Conservation (phyloP, 2,329 filamentous ascomycete species). For the Purpureocillium takamizusanense region DNA sequence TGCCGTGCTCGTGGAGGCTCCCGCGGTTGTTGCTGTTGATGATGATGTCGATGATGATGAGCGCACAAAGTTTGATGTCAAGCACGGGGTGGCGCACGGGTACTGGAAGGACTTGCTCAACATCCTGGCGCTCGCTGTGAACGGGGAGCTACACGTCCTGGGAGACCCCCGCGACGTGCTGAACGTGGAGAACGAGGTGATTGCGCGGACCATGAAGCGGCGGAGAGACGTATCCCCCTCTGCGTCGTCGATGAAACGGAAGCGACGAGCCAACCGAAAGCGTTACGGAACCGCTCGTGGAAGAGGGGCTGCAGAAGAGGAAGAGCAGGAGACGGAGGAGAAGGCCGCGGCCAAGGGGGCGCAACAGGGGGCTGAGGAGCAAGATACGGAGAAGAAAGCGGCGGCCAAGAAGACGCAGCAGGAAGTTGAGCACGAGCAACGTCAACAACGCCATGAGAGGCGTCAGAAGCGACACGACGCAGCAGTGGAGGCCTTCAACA, state of each 20-base stretch:
- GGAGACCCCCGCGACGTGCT: conserved; percentile 30
- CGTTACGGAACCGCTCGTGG: no score
- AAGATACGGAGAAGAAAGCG: not conserved
- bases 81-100: conserved; percentile 43
- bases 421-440: no score
- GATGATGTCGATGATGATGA: conserved; percentile 28
- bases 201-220: conserved; percentile 1
- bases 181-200: conserved; percentile 22
- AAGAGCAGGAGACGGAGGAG: no score
- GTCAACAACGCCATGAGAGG: no score
- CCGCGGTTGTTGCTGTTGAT: no score
- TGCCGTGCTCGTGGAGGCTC: conserved; percentile 21
- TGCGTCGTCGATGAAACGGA: no score
- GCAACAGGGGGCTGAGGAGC: not conserved
- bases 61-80: conserved; percentile 27
- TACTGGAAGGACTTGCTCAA: conserved; percentile 57
- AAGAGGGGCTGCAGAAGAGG: no score
- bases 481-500: conserved; percentile 30
- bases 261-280: no score
- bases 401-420: no score
- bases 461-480: conserved; percentile 29
- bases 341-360: no score
- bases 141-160: conserved; percentile 33
- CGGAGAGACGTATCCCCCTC: no score
- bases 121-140: conserved; percentile 41